Percentiles rank a stretch among this genome's conserved stretches.
Evolutionary conservation across 495 filamentous ascomycete genomes (phyloP).

Genomic region (Barbatosphaeria neglecta): DNA sequence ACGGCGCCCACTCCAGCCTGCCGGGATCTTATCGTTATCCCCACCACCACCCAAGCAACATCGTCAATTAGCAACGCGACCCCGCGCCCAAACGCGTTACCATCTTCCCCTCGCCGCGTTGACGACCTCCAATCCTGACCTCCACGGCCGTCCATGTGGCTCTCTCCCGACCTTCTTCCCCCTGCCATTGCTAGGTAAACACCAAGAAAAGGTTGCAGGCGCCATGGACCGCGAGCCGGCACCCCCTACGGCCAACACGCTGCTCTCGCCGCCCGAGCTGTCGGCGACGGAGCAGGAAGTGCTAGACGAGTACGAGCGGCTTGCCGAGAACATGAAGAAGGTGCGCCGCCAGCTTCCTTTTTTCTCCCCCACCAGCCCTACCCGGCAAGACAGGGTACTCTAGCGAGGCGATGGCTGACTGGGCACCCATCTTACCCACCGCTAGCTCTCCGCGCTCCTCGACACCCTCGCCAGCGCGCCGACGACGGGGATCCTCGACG

Average conservation of each 20-base stretch:
- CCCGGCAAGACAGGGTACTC: slow-evolving; percentile 11
- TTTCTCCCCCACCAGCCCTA: slow-evolving; percentile 8
- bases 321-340: slow-evolving; percentile 85
- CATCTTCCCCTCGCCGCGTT: too few species aligned
- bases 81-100: too few species aligned
- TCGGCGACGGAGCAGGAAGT: slow-evolving; percentile 86
- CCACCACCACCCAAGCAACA: too few species aligned
- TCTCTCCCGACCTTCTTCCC: too few species aligned
- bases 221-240: slow-evolving; percentile 18
- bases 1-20: too few species aligned
- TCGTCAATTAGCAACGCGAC: too few species aligned
- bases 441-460: slow-evolving; percentile 54
- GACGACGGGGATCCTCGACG: slow-evolving; percentile 64
- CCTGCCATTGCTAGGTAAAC: too few species aligned
- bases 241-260: slow-evolving; percentile 9
- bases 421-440: background rate
- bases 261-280: slow-evolving; percentile 39
- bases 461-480: slow-evolving; percentile 51
- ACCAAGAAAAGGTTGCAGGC: too few species aligned
- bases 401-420: background rate
- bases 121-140: too few species aligned
- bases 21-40: too few species aligned
- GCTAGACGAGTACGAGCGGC: slow-evolving; percentile 78
- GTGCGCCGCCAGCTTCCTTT: slow-evolving; percentile 39
- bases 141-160: too few species aligned